These are phyloP conservation scores for Colletotrichum lindemuthianum DNA, from an alignment of 2,329 filamentous ascomycete species.

Conservation along the genomic window DNA sequence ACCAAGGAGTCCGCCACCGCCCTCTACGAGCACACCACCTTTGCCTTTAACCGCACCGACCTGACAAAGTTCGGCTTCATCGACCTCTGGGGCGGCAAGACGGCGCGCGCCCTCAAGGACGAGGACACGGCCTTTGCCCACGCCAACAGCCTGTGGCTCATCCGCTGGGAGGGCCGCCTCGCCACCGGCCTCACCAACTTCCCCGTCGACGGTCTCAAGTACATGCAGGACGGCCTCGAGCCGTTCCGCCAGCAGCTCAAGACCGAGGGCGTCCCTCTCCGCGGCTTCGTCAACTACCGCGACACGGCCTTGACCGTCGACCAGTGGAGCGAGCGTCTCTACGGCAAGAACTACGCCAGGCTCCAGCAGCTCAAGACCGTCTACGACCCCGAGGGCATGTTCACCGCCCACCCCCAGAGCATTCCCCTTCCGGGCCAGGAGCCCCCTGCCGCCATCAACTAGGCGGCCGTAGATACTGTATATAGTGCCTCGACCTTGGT, in stretches of 20 bases:
- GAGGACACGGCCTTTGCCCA: slow-evolving; percentile 49
- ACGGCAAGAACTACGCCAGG: slow-evolving; percentile 32
- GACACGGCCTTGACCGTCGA: slow-evolving; percentile 29
- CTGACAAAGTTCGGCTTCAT: slow-evolving; percentile 34
- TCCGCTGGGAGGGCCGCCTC: slow-evolving; percentile 38
- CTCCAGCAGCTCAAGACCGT: slow-evolving; percentile 33
- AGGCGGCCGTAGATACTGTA: not conserved
- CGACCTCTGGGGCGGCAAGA: slow-evolving; percentile 34
- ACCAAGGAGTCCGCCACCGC: slow-evolving; percentile 26
- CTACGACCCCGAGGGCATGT: slow-evolving; percentile 36
- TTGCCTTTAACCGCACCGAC: slow-evolving; percentile 35
- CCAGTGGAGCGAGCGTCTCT: slow-evolving; percentile 36
- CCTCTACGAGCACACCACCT: slow-evolving; percentile 27
- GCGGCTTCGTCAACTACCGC: slow-evolving; percentile 36
- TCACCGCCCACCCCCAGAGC: slow-evolving; percentile 34
- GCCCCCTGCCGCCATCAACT: slow-evolving; percentile 26
- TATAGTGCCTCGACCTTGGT: too few relatives aligned
- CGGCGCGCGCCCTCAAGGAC: slow-evolving; percentile 45
- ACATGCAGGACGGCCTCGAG: slow-evolving; percentile 55
- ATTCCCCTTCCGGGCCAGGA: slow-evolving; percentile 32
- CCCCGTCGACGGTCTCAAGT: slow-evolving; percentile 57
- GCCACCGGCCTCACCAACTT: slow-evolving; percentile 56
- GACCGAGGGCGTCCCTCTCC: slow-evolving; percentile 25
- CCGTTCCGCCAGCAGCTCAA: slow-evolving; percentile 29
- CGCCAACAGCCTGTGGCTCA: slow-evolving; percentile 53